Evolutionary conservation across 306 rosid species (phyloP).

Genomic region (Styphnolobium japonicum): DNA sequence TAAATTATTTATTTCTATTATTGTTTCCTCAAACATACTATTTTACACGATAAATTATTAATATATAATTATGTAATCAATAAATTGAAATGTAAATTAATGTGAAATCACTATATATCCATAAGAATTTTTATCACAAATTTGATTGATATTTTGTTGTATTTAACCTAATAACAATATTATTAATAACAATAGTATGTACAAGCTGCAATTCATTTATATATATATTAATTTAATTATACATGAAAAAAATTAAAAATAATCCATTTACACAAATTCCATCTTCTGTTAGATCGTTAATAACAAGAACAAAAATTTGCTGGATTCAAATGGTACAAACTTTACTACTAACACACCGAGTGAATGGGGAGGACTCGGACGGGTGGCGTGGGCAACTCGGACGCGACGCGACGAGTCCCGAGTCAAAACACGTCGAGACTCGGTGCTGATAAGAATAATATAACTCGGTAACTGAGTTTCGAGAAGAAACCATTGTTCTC

Average conservation of each 20-base stretch:
- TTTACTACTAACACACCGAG: not conserved
- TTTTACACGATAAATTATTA: not conserved
- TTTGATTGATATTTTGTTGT: no score
- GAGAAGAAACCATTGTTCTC: conserved; percentile 27
- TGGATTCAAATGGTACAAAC: not conserved
- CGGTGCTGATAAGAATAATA: conserved; percentile 13
- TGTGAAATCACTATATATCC: not conserved
- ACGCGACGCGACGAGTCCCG: conserved; percentile 20
- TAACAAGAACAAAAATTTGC: not conserved
- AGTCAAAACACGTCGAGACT: conserved; percentile 25
- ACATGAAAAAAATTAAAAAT: not conserved
- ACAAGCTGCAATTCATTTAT: not conserved
- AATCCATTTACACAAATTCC: no score
- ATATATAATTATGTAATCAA: not conserved
- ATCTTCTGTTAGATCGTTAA: not conserved
- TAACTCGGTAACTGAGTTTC: conserved; percentile 37
- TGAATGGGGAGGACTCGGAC: conserved; percentile 24
- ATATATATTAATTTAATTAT: not conserved
- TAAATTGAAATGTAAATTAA: not conserved
- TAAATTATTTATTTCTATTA: not conserved
- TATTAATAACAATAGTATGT: not conserved
- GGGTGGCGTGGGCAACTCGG: conserved; percentile 21
- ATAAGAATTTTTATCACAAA: no score
- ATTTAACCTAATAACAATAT: not conserved
- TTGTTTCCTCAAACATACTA: not conserved